Conservation (phyloP, 805 yeast species). For the Candida peoriensis region DNA sequence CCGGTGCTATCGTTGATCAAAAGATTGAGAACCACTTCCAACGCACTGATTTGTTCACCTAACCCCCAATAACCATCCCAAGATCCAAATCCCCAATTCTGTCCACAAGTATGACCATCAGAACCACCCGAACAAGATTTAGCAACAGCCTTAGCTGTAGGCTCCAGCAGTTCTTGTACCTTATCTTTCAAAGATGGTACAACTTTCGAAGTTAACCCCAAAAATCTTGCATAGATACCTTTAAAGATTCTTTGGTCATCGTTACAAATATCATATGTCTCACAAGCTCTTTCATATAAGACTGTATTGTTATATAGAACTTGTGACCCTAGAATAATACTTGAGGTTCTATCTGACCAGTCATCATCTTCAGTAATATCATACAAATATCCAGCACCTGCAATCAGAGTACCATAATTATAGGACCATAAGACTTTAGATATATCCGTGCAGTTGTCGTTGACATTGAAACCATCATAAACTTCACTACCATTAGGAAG, state of each 20-base stretch:
- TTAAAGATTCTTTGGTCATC: conserved; percentile 88
- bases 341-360: conserved; percentile 38
- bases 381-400: conserved; percentile 72
- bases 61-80: conserved; percentile 79
- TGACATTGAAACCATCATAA: conserved; percentile 67
- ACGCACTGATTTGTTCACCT: conserved; percentile 86
- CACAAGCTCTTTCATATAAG: conserved; percentile 86
- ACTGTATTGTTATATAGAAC: conserved; percentile 39
- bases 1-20: too few species aligned
- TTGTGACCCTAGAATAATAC: conserved; percentile 21
- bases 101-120: conserved; percentile 85
- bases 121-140: conserved; percentile 80
- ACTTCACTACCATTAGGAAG: conserved; percentile 33
- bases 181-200: conserved; percentile 47
- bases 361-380: conserved; percentile 57
- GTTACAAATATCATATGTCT: conserved; percentile 55
- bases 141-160: conserved; percentile 71
- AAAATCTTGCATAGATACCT: conserved; percentile 71
- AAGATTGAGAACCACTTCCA: conserved; percentile 53
- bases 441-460: conserved; percentile 54
- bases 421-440: conserved; percentile 72
- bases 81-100: conserved; percentile 62
- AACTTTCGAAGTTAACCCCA: conserved; percentile 67
- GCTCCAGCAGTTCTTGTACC: conserved; percentile 30
- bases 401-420: conserved; percentile 68